Conservation (phyloP, 257 asterid genomes). For the Pogostemon cablin region DNA sequence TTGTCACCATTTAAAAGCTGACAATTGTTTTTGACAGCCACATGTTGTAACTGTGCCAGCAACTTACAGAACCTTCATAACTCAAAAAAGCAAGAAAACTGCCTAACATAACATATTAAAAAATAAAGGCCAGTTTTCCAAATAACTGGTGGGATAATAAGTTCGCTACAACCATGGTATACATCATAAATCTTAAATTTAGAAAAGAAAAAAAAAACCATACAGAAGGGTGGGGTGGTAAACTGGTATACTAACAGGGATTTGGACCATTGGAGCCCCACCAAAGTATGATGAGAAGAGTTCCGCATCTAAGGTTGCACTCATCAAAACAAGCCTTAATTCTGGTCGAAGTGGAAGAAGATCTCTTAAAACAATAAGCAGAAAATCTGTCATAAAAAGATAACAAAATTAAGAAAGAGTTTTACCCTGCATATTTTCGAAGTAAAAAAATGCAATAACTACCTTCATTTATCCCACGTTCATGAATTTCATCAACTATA, state of each 20-base stretch:
- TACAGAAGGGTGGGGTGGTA: conserved; percentile 8
- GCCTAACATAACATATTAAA: not conserved
- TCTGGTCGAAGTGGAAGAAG: conserved; percentile 96
- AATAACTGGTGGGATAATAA: conserved; percentile 8
- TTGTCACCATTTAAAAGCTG: conserved; percentile 23
- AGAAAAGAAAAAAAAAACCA: not conserved
- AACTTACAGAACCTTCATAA: conserved; percentile 20
- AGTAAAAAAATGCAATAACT: conserved; percentile 29
- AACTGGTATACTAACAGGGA: conserved; percentile 61
- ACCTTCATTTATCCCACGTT: conserved; percentile 99
- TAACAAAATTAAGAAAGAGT: conserved; percentile 33
- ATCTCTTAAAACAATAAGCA: conserved; percentile 85
- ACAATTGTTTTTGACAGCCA: not conserved
- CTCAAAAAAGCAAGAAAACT: conserved; percentile 13
- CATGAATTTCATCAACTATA: conserved; percentile 96
- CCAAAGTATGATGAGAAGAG: conserved; percentile 87
- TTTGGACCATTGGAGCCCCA: conserved; percentile 75
- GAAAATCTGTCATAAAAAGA: conserved; percentile 68
- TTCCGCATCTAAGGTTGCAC: conserved; percentile 94
- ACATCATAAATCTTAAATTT: conserved; percentile 9
- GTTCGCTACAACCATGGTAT: conserved; percentile 1
- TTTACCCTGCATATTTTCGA: conserved; percentile 18
- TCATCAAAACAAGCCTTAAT: conserved; percentile 86
- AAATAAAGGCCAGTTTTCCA: conserved; percentile 12
- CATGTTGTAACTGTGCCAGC: conserved; percentile 1